These are phyloP conservation scores for Orbilia quercus DNA, from an alignment of 2,329 filamentous ascomycete genomes.

Conservation along the genomic window DNA sequence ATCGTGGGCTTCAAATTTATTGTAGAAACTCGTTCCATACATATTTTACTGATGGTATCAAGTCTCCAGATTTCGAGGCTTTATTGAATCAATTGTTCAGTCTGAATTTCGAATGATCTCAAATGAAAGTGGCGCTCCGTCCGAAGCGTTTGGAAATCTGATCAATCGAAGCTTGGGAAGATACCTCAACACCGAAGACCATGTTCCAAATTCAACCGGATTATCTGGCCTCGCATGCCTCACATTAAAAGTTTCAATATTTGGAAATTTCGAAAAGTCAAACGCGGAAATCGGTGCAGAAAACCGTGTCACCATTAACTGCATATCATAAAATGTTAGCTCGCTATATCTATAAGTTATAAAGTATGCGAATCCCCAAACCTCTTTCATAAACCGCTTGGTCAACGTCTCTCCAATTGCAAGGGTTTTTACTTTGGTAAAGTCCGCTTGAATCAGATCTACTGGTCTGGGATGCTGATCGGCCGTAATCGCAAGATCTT, in stretches of 20 bases:
- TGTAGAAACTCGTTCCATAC: too few relatives aligned
- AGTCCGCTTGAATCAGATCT: constrained; percentile 5
- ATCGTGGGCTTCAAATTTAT: too few relatives aligned
- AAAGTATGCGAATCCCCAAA: not conserved
- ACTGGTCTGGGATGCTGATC: not conserved
- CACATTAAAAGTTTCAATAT: not conserved
- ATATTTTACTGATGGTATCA: too few relatives aligned
- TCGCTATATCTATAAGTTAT: not conserved
- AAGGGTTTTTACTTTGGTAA: constrained; percentile 14
- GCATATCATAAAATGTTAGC: not conserved
- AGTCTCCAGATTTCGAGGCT: too few relatives aligned
- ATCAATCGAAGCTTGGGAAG: constrained; percentile 5
- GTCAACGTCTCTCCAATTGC: not conserved
- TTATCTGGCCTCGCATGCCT: not conserved
- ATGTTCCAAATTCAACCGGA: not conserved
- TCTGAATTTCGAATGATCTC: not conserved
- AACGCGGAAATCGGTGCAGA: not conserved
- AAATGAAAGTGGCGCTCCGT: not conserved
- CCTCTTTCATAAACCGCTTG: not conserved
- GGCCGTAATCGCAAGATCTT: constrained; percentile 3
- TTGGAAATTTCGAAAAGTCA: not conserved
- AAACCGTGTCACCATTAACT: too few relatives aligned
- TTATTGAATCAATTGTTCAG: not conserved
- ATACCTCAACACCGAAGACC: not conserved
- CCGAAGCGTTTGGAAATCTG: not conserved